Conservation (phyloP, 108 stramenopile species). For the Skeletonema potamos region DNA sequence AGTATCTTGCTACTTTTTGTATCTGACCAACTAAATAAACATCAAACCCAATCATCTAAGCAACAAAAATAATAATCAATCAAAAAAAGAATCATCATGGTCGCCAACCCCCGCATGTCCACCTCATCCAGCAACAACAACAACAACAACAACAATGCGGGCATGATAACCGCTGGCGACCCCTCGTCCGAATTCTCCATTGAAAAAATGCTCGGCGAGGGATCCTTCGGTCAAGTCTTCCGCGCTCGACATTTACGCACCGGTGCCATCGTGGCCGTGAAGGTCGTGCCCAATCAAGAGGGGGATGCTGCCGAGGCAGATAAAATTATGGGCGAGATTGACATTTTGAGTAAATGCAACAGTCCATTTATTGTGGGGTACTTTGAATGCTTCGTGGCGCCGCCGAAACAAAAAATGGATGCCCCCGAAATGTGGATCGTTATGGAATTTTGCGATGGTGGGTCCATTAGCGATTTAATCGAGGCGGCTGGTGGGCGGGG, state of each 20-base stretch:
- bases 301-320: constrained; percentile 63
- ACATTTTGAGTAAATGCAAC: constrained; percentile 85
- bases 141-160: too few relatives aligned
- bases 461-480: constrained; percentile 84
- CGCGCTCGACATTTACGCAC: constrained; percentile 75
- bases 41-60: too few relatives aligned
- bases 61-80: too few relatives aligned
- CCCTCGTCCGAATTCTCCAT: constrained; percentile 2
- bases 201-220: constrained; percentile 78
- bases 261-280: constrained; percentile 87
- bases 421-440: constrained; percentile 89
- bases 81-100: too few relatives aligned
- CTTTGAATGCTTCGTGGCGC: constrained; percentile 81
- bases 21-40: too few relatives aligned
- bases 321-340: constrained; percentile 91
- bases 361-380: constrained; percentile 88
- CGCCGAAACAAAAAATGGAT: constrained; percentile 33
- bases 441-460: constrained; percentile 93
- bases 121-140: too few relatives aligned
- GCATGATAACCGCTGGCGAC: background rate
- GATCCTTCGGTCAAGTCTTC: constrained; percentile 93
- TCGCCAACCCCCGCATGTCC: too few relatives aligned
- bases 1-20: too few relatives aligned
- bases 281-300: constrained; percentile 77
- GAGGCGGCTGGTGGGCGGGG: constrained; percentile 65